Conservation (phyloP, 2,329 filamentous ascomycete genomes). For the Paracorniculantispora psalliotae region DNA sequence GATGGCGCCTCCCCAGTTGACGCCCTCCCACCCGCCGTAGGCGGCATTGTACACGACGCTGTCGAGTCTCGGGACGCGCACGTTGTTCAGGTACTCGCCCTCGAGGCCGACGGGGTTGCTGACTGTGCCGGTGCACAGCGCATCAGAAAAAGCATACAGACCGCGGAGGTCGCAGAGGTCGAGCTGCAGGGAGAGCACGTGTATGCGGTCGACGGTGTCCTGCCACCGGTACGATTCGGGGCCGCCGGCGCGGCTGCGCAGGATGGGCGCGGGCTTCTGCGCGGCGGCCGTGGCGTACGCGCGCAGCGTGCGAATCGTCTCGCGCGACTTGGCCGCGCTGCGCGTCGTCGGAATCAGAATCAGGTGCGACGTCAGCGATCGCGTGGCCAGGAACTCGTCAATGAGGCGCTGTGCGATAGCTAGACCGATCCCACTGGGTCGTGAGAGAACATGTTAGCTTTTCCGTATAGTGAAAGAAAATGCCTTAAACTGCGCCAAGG, state of each 20-base stretch:
- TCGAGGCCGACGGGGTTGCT: slow-evolving; percentile 38
- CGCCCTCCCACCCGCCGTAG: slow-evolving; percentile 77
- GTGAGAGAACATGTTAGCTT: slow-evolving; percentile 10
- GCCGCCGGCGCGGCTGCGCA: slow-evolving; percentile 33
- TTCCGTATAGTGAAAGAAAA: not conserved
- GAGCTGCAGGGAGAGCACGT: slow-evolving; percentile 53
- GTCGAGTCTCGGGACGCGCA: slow-evolving; percentile 67
- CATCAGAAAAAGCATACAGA: slow-evolving; percentile 44
- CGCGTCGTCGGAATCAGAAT: slow-evolving; percentile 82
- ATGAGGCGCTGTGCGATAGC: slow-evolving; percentile 79
- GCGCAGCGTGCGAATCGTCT: slow-evolving; percentile 62
- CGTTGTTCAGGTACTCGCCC: slow-evolving; percentile 34
- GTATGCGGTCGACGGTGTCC: slow-evolving; percentile 45
- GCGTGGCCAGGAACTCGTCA: slow-evolving; percentile 76
- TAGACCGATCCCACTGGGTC: slow-evolving; percentile 73
- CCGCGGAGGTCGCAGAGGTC: slow-evolving; percentile 56
- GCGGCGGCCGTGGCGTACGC: slow-evolving; percentile 48
- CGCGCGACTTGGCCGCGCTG: slow-evolving; percentile 64
- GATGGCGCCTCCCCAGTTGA: slow-evolving; percentile 62
- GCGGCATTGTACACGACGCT: slow-evolving; percentile 81
- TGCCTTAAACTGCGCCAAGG: not conserved
- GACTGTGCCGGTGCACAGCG: slow-evolving; percentile 40
- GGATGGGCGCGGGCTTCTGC: slow-evolving; percentile 28
- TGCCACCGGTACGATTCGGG: slow-evolving; percentile 25
- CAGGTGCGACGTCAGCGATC: slow-evolving; percentile 62